These are phyloP conservation scores for Pseudophaeomoniella oleicola DNA, from an alignment of 2,329 filamentous ascomycete genomes.

Conservation along the genomic window DNA sequence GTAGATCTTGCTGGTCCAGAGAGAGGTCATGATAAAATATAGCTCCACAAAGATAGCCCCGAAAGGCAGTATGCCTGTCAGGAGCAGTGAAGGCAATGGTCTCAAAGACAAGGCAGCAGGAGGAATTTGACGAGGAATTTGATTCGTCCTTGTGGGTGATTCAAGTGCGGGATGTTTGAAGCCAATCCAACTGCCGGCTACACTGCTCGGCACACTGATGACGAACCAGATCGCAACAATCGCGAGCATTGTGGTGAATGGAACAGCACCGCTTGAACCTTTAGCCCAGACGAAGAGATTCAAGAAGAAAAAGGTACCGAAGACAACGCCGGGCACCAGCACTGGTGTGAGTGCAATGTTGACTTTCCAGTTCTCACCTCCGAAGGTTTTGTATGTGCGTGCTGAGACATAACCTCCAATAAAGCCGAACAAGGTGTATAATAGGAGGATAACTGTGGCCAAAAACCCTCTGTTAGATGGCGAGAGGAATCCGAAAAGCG, in stretches of 20 bases:
- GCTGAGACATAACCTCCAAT: conserved; percentile 84
- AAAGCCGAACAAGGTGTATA: conserved; percentile 86
- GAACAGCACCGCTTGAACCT: conserved; percentile 80
- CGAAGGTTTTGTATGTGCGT: conserved; percentile 86
- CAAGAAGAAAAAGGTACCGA: conserved; percentile 77
- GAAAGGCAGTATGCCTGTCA: conserved; percentile 87
- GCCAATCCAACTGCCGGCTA: conserved; percentile 82
- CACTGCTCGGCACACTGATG: conserved; percentile 82
- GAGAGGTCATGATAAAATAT: conserved; percentile 98
- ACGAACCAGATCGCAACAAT: conserved; percentile 92
- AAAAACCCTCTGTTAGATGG: conserved; percentile 91
- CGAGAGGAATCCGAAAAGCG: conserved; percentile 84
- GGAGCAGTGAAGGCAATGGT: conserved; percentile 75
- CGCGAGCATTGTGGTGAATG: conserved; percentile 92
- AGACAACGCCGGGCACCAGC: conserved; percentile 74
- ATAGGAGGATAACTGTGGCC: conserved; percentile 79
- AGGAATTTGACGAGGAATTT: conserved; percentile 94
- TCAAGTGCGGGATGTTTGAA: conserved; percentile 63
- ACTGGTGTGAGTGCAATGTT: conserved; percentile 82
- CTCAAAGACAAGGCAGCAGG: conserved; percentile 69
- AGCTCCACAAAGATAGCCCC: conserved; percentile 96
- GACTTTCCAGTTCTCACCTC: conserved; percentile 84
- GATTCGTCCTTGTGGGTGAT: conserved; percentile 82
- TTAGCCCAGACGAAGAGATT: conserved; percentile 96
- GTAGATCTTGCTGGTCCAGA: conserved; percentile 98